Base-by-base conservation (phyloP, 2,329 filamentous ascomycete genomes). In the Colletotrichum eremochloae region DNA sequence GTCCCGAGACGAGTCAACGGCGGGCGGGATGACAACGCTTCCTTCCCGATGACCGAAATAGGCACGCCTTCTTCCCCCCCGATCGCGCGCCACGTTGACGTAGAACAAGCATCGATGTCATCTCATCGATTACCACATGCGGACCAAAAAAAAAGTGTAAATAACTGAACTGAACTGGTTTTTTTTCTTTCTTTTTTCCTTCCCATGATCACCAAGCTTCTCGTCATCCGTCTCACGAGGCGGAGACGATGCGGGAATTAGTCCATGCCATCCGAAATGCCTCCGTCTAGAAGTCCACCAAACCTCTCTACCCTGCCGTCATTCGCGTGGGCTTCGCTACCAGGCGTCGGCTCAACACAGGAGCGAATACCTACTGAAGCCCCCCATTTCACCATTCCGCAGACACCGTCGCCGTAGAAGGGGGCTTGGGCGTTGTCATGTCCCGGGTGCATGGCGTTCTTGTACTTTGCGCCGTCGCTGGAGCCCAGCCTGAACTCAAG, bases 321-420 rank as follows among this genome's bases (percentile, higher is more conserved):
- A 38, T 20, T 33, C 29, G 31, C 36, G 57, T 36, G 24, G n/a
- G 20, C 36, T 29, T 60, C 36, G 31, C 38, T 36, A 36, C 44
- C 44, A 46, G 18, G 36, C 24, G 24, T 11, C 50, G 44, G 15
- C 18, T 64, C 53, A 69, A 44, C 80, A 81, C 73, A 71, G 75
- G 65, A 82, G 76, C 52, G 75, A 71, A 67, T 78, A 92, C 24
- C 24, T 24, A 24, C 93, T 92, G 74, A 90, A 85, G 72, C 89
- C 90, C 90, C 24, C 89, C 90, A 92, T 74, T 84, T 85, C 46
- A 92, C 82, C 77, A 92, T 86, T 63, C 86, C 87, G 80, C 92
- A 93, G 77, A 93, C 87, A 74, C 86, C 89, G 57, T 88, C 80
- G 76, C 88, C 82, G 84, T 86, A 93, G 84, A 89, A 94, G 33